Evolutionary conservation across 768 basidiomycete genomes (phyloP), one percentile per base, ranked within the genome.

Genomic region (Stropharia rugosoannulata): DNA sequence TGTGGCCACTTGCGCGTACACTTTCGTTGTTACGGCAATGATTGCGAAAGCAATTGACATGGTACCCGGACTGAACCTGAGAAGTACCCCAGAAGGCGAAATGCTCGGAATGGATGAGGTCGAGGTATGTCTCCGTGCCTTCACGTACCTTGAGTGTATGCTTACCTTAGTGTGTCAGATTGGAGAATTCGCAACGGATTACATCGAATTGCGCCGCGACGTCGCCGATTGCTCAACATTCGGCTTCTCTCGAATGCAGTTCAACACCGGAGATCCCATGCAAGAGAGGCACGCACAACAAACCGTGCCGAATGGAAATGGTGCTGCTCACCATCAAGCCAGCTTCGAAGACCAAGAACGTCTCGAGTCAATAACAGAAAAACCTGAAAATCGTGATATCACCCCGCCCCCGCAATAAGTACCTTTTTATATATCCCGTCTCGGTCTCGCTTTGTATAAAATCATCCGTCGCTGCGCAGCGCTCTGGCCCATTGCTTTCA

Each of bases 151-250:
- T 16, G 27, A 15, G 15, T 45, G 22, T 11, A 42, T 15, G 37
- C 51, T 44, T 27, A 57, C 51, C 43, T 49, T 32, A 49, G 15
- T n/a, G 16, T 15, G 18, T 15, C 50, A 87, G 83, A 84, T 86
- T 38, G 85, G 86, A 49, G 86, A 87, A 62, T 87, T 86, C 55
- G 86, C 85, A 12, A 82, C 74, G 16, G 86, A 87, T 59, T 87
- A 86, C 58, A 84, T 85, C 55, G 84, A 90, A 65, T 77, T 87
- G 16, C 84, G 84, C 43, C 80, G 88, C 49, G 82, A 88, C 63
- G 86, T 80, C 62, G 72, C 75, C 15, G 84, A 86, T 62, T 70
- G 82, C 79, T 73, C 79, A 71, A 40, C 74, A 71, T 39, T 73
- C 65, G 73, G 68, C 54, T 69, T 68, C 46, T 60, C 71, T 7